These are phyloP conservation scores for Lichtheimia ramosa DNA, from an alignment of 371 early-diverging fungal genomes.

Conservation along the genomic window DNA sequence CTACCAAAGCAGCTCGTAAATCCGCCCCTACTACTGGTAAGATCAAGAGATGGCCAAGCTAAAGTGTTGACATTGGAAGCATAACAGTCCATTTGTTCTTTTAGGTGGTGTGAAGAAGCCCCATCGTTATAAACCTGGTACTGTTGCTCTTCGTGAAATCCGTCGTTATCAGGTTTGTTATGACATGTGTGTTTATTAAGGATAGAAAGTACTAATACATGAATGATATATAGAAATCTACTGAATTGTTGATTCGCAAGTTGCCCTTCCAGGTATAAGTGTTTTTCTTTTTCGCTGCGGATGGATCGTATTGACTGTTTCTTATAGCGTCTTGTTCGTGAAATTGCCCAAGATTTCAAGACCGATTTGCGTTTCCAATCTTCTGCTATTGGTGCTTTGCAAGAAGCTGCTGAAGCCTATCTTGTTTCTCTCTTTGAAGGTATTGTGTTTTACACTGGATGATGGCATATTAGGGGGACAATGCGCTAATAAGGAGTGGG, in stretches of 20 bases:
- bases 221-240: slow-evolving; percentile 66
- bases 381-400: slow-evolving; percentile 96
- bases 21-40: slow-evolving; percentile 46
- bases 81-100: background rate
- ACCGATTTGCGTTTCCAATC: slow-evolving; percentile 98
- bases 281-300: background rate
- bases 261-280: slow-evolving; percentile 89
- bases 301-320: background rate
- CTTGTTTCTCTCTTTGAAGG: slow-evolving; percentile 93
- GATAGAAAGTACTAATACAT: background rate
- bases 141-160: slow-evolving; percentile 95
- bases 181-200: background rate
- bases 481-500: background rate
- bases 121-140: slow-evolving; percentile 85
- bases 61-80: background rate
- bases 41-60: background rate
- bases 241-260: slow-evolving; percentile 97
- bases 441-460: slow-evolving; percentile 2
- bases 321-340: slow-evolving; percentile 83
- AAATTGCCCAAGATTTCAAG: slow-evolving; percentile 96
- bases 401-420: slow-evolving; percentile 99
- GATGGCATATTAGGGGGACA: background rate
- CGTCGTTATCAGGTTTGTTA: slow-evolving; percentile 84
- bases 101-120: slow-evolving; percentile 72
- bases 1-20: slow-evolving; percentile 88